Evolutionary conservation across 2,329 filamentous ascomycete genomes (phyloP), one percentile per base, ranked within the genome.

Genomic region (Neopestalotiopsis sp.): DNA sequence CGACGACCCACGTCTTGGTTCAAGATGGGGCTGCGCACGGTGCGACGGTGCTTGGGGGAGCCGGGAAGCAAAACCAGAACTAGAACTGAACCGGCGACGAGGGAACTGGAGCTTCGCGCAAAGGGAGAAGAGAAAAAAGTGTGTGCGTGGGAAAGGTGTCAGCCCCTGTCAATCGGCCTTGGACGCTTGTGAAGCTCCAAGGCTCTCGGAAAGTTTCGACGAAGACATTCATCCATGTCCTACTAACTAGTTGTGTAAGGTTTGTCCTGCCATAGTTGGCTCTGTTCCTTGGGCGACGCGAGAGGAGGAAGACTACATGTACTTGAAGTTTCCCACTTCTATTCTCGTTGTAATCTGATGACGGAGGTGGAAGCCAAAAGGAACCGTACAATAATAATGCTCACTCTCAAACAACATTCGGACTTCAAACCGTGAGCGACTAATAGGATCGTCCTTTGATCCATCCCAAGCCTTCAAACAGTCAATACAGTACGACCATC

Each of bases 161-260:
- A 59, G 57, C 59, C 59, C 59, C 59, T 62, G 59, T 62, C 59
- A 34, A 62, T 62, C 59, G 28, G 59, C 12, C n/a, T 9, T 62
- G 5, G 32, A 40, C 24, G 57, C 57, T 59, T 59, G 45, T n/a
- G 45, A 53, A 53, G 45, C 45, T 62, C 28, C n/a, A 17, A 53
- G n/a, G 45, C 45, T 62, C 28, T 34, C 59, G 59, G 59, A 62
- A n/a, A 34, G 59, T 62, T 24, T 62, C 59, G 30, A 62, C n/a
- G 30, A 62, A 34, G 34, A 38, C 34, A 53, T 17, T 7, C n/a
- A 53, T 28, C 57, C 57, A 59, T 59, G 57, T 10, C 30, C n/a
- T 53, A 53, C 45, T 53, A 24, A 17, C 24, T 20, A 53, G 45
- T 28, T 24, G 45, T 49, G 45, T 53, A 53, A 53, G 45, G 45